phyloP scores from a whole-genome alignment of 306 rosid genomes.

The Quercus robur region DNA sequence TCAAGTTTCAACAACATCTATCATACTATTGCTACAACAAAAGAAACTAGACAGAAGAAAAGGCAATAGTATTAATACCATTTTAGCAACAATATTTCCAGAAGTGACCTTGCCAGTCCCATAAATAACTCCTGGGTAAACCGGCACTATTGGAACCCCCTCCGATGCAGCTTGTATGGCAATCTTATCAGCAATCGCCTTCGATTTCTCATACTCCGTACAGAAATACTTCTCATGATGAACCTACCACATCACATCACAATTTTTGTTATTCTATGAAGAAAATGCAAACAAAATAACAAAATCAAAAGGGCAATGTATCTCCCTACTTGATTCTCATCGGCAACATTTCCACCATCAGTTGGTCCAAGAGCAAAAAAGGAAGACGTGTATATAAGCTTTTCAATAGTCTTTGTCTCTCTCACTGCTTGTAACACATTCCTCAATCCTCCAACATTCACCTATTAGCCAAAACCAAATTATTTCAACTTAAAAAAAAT shows the following conservation, averaged over 20 bases:
- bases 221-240: slow-evolving; percentile 76
- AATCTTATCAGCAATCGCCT: slow-evolving; percentile 66
- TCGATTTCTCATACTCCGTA: slow-evolving; percentile 91
- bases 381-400: slow-evolving; percentile 82
- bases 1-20: not conserved
- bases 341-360: slow-evolving; percentile 60
- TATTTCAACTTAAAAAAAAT: no score
- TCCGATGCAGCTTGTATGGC: slow-evolving; percentile 66
- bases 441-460: slow-evolving; percentile 73
- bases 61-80: slow-evolving; percentile 36
- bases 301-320: not conserved
- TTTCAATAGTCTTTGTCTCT: slow-evolving; percentile 64
- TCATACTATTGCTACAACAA: not conserved
- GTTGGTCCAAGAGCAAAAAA: slow-evolving; percentile 84
- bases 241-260: slow-evolving; percentile 32
- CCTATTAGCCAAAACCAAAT: slow-evolving; percentile 31
- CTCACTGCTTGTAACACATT: slow-evolving; percentile 67
- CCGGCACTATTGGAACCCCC: slow-evolving; percentile 55
- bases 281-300: not conserved
- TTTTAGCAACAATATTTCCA: slow-evolving; percentile 66
- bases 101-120: slow-evolving; percentile 87
- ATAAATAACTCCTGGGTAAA: slow-evolving; percentile 92
- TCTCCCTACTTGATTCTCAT: slow-evolving; percentile 62
- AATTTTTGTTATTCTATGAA: not conserved
- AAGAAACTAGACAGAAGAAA: not conserved